Base-by-base conservation (phyloP, 2,329 filamentous ascomycete genomes). In the Hypoxylon sp. region DNA sequence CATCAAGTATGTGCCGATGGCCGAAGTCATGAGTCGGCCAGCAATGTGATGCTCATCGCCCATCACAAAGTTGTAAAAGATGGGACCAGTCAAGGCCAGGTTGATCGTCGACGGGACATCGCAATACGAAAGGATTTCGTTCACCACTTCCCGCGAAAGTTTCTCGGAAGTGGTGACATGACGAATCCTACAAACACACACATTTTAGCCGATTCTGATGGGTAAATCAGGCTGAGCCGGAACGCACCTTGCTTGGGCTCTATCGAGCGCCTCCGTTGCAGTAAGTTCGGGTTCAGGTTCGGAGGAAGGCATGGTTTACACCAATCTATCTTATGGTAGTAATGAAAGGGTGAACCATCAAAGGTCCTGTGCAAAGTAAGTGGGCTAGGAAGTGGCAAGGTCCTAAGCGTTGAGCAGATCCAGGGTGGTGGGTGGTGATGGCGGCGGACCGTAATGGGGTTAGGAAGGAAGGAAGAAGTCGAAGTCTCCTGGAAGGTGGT, bases 51-150 rank as follows among this genome's bases (percentile, higher is more conserved):
- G 11, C 7, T 53, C 43, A n/a, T 46, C 26, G 13, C n/a, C 11
- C 15, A 47, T 41, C 15, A 61, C 28, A 10, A 28, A 3, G 6
- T 44, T 15, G 20, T 61, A 32, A 11, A 56, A 37, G 15, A 43
- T 34, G 1, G 46, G 34, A 10, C 54, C 44, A 6, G 54, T 26
- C 32, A 56, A 22, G 2, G 44, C 54, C 1, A 56, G 54, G 28
- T 56, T 49, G 1, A 43, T 50, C 1, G 17, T 22, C 8, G 20
- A 13, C 3, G 22, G 22, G 7, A 34, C 1, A 11, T 49, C 44
- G 32, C 32, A 43, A 11, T 4, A 10, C 1, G 3, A 7, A 4
- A 26, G 4, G 11, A 56, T 50, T 4, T 4, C 13, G 13, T 22
- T 11, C 24, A 50, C 49, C 1, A 56, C 6, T 34, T 56, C 54